Evolutionary conservation across 345 rosid genomes (phyloP).

Genomic region (Aegle marmelos): DNA sequence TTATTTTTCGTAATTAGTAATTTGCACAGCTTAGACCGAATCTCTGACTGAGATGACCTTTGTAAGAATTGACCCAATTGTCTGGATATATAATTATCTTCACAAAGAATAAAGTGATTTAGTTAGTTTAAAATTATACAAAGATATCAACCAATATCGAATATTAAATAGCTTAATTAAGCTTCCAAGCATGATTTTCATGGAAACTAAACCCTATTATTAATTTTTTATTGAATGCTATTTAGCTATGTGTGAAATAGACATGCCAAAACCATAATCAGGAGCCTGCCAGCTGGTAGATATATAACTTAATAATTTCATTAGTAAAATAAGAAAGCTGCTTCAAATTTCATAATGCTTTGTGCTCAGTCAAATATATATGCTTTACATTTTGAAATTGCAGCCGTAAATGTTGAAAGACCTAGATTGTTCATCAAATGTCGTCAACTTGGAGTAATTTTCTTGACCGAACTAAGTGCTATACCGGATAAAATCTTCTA

Average conservation of each 20-base stretch:
- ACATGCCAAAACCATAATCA: neutral
- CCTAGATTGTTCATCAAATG: neutral
- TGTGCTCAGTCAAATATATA: neutral
- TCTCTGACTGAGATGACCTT: slow-evolving; percentile 11
- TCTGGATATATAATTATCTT: neutral
- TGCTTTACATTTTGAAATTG: neutral
- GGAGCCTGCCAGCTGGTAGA: neutral
- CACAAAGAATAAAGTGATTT: neutral
- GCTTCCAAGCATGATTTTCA: slow-evolving; percentile 5
- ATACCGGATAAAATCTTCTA: no score
- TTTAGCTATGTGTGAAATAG: neutral
- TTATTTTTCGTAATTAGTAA: neutral
- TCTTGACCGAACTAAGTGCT: neutral
- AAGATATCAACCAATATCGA: neutral
- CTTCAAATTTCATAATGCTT: neutral
- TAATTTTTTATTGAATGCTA: neutral
- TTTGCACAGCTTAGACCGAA: neutral
- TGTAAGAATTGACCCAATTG: slow-evolving; percentile 7
- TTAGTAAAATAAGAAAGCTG: slow-evolving; percentile 1
- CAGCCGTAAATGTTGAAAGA: neutral
- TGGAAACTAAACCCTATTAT: neutral
- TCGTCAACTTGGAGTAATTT: neutral
- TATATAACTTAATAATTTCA: neutral
- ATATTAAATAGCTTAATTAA: neutral
- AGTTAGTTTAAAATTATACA: neutral